Conservation (phyloP, 2,329 filamentous ascomycete species). For the Canariomyces notabilis region DNA sequence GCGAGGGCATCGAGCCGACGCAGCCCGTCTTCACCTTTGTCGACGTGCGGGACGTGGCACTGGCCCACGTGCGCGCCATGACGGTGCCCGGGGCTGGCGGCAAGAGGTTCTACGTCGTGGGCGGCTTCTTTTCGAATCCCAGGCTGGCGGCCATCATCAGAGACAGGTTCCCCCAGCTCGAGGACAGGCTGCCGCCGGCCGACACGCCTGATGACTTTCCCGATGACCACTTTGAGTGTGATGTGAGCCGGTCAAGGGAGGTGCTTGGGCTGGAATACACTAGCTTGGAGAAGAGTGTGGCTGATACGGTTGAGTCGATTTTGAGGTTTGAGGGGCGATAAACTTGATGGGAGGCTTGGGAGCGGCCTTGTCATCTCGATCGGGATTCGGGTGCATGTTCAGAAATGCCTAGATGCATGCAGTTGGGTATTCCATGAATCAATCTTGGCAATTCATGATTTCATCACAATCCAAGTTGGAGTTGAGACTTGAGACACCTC, state of each 20-base stretch:
- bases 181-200: slow-evolving; percentile 40
- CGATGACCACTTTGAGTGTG: slow-evolving; percentile 48
- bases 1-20: slow-evolving; percentile 52
- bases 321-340: slow-evolving; percentile 21
- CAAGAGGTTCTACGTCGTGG: slow-evolving; percentile 60
- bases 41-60: slow-evolving; percentile 56
- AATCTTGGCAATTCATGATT: too few relatives aligned
- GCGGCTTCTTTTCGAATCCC: slow-evolving; percentile 57
- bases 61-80: slow-evolving; percentile 57
- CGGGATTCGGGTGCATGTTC: background rate
- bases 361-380: too few relatives aligned
- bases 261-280: slow-evolving; percentile 57
- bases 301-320: slow-evolving; percentile 50
- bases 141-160: slow-evolving; percentile 52
- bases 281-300: slow-evolving; percentile 52
- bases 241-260: slow-evolving; percentile 50
- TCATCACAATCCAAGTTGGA: too few relatives aligned
- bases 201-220: slow-evolving; percentile 38
- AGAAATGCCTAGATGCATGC: background rate
- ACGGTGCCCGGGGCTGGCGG: slow-evolving; percentile 51
- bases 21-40: slow-evolving; percentile 55
- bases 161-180: slow-evolving; percentile 50
- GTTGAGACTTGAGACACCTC: too few relatives aligned
- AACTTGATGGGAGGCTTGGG: too few relatives aligned
- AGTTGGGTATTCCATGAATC: too few relatives aligned